These are phyloP conservation scores for Xanthoparmelia taractica DNA, from an alignment of 495 filamentous ascomycete species.

Conservation along the genomic window DNA sequence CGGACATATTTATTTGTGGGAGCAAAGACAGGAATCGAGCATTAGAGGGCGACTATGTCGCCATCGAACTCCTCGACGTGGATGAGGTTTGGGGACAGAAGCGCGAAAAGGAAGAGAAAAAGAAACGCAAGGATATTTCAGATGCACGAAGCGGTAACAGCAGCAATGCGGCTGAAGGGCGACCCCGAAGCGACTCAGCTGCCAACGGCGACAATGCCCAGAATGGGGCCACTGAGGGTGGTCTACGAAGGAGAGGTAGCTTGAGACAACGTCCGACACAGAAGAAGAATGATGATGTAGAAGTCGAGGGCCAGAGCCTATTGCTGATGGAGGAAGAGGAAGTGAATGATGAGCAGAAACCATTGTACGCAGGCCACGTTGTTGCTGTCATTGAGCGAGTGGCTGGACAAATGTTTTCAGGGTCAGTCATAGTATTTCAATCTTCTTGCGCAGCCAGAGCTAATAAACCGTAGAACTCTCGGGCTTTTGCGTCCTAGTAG, in stretches of 20 bases:
- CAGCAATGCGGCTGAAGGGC: conserved; percentile 60
- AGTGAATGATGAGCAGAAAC: conserved; percentile 96
- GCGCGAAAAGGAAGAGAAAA: conserved; percentile 98
- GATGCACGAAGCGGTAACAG: conserved; percentile 71
- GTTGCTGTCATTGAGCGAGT: conserved; percentile 96
- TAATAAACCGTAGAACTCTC: conserved; percentile 49
- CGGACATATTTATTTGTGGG: conserved; percentile 98
- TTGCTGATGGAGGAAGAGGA: conserved; percentile 97
- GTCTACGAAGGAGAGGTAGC: conserved; percentile 85
- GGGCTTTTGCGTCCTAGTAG: conserved; percentile 91
- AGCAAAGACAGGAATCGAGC: conserved; percentile 97
- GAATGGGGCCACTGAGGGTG: conserved; percentile 58
- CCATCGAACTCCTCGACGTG: conserved; percentile 92
- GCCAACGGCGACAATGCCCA: conserved; percentile 57
- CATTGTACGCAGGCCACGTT: conserved; percentile 91
- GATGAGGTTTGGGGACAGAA: conserved; percentile 99
- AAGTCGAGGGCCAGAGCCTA: conserved; percentile 95
- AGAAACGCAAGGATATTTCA: conserved; percentile 98
- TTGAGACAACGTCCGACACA: conserved; percentile 93
- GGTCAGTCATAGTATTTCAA: conserved; percentile 35
- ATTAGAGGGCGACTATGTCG: conserved; percentile 90
- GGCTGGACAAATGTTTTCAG: conserved; percentile 98
- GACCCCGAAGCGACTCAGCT: conserved; percentile 50
- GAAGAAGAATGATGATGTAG: conserved; percentile 99
- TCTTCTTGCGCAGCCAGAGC: neutral